Conservation (phyloP, 768 basidiomycete species). For the Pleurotus ostreatus region DNA sequence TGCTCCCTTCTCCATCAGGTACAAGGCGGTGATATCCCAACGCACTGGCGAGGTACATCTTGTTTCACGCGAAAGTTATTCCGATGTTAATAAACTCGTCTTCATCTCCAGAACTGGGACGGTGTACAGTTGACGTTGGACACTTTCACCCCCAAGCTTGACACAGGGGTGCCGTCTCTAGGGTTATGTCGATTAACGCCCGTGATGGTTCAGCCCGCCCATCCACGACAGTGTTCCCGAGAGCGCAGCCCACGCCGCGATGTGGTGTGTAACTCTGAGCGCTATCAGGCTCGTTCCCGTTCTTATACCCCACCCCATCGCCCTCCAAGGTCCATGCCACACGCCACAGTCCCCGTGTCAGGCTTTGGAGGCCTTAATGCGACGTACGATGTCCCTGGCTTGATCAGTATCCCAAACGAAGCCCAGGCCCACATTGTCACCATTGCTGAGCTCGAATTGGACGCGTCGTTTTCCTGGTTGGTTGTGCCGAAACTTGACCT, state of each 20-base stretch:
- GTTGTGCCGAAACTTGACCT: background rate
- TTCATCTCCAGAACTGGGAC: slow-evolving; percentile 13
- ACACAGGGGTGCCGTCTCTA: slow-evolving; percentile 13
- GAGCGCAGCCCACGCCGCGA: no score
- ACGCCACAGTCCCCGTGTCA: background rate
- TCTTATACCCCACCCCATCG: no score
- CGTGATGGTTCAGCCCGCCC: background rate
- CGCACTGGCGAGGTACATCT: slow-evolving; percentile 35
- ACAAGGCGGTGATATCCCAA: slow-evolving; percentile 38
- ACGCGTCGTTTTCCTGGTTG: slow-evolving; percentile 1
- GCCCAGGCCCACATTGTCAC: slow-evolving; percentile 34
- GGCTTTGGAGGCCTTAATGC: slow-evolving; percentile 23
- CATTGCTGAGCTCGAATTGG: background rate
- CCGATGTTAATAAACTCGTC: no score
- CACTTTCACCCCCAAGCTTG: slow-evolving; percentile 19
- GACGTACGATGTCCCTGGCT: slow-evolving; percentile 40
- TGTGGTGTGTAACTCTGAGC: no score
- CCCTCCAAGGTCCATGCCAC: no score
- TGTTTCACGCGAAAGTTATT: background rate
- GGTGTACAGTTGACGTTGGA: slow-evolving; percentile 17
- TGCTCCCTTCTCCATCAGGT: slow-evolving; percentile 31
- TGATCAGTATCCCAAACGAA: slow-evolving; percentile 36
- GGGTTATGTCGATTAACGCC: background rate
- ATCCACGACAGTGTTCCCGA: background rate
- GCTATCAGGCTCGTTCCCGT: background rate